A percentile compares a stretch with the other conserved stretches of the same genome.
These are phyloP conservation scores for Erythrobasidium yunnanense DNA, from an alignment of 768 basidiomycete species.

Conservation along the genomic window DNA sequence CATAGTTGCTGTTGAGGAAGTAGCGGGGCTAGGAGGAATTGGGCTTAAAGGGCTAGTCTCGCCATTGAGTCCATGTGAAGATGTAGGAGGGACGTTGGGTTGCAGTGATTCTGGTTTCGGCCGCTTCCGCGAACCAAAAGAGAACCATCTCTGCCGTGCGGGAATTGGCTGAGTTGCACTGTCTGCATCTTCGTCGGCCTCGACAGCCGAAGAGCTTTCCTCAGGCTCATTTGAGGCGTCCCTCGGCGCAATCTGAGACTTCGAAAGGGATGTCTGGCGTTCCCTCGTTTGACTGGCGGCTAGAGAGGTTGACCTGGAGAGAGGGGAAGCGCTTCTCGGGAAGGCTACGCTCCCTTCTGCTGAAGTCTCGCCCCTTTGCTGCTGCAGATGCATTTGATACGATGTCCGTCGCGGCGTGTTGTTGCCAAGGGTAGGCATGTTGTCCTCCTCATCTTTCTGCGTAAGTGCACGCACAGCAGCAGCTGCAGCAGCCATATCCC, in stretches of 20 bases:
- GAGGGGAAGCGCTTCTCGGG: too few relatives aligned
- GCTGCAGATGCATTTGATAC: slow-evolving; percentile 3
- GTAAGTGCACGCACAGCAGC: slow-evolving; percentile 14
- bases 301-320: too few relatives aligned
- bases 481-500: slow-evolving; percentile 18
- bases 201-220: too few relatives aligned
- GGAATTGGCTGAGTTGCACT: not conserved
- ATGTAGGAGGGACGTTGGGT: not conserved
- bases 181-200: not conserved
- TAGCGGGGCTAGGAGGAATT: not conserved
- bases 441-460: not conserved
- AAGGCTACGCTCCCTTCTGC: too few relatives aligned
- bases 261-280: too few relatives aligned
- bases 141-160: slow-evolving; percentile 5
- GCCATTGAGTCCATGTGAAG: not conserved
- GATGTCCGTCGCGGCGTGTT: not conserved
- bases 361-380: not conserved
- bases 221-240: too few relatives aligned
- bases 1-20: too few relatives aligned
- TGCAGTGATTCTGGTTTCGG: slow-evolving; percentile 15
- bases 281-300: too few relatives aligned
- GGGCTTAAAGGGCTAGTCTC: not conserved
- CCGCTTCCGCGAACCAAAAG: slow-evolving; percentile 6
- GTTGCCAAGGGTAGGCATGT: not conserved
- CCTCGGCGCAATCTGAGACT: too few relatives aligned